Evolutionary conservation across 352 stramenopile genomes (phyloP).

Genomic region (Pythium brachiatum): DNA sequence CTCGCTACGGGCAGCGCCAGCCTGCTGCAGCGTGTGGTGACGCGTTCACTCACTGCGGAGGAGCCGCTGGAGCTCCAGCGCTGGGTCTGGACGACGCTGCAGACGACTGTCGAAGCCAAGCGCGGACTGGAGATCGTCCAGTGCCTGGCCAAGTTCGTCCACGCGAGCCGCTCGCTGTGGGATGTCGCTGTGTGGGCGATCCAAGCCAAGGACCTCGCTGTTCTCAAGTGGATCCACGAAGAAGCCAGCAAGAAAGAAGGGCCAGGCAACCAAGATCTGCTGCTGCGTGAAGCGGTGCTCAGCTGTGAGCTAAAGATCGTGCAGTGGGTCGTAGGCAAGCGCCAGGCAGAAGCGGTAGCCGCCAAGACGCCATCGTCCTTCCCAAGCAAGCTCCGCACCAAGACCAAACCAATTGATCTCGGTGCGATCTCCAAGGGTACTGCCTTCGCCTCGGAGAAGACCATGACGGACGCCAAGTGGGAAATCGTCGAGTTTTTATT

Average conservation of each 20-base stretch:
- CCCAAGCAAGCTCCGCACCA: neutral
- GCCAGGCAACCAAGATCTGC: neutral
- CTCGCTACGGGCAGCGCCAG: neutral
- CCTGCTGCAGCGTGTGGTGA: slow-evolving; percentile 16
- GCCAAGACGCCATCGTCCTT: neutral
- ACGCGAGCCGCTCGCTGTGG: slow-evolving; percentile 12
- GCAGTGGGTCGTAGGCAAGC: slow-evolving; percentile 21
- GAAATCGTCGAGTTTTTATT: slow-evolving; percentile 14
- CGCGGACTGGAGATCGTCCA: neutral
- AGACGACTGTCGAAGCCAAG: neutral
- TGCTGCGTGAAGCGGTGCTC: slow-evolving; percentile 12
- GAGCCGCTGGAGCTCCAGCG: slow-evolving; percentile 5
- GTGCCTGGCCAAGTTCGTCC: slow-evolving; percentile 16
- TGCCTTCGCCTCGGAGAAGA: neutral
- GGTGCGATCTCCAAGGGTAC: slow-evolving; percentile 8
- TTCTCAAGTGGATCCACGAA: slow-evolving; percentile 10
- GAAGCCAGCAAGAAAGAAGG: neutral
- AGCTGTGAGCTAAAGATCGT: slow-evolving; percentile 21
- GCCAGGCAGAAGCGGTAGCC: neutral
- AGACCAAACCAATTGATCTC: slow-evolving; percentile 9
- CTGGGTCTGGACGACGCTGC: slow-evolving; percentile 18
- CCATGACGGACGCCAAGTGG: slow-evolving; percentile 5
- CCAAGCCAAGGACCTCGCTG: neutral
- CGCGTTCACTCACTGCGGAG: neutral
- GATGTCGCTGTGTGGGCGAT: slow-evolving; percentile 12